Evolutionary conservation across 352 stramenopile species (phyloP).

Genomic region (Saprolegnia parasitica): DNA sequence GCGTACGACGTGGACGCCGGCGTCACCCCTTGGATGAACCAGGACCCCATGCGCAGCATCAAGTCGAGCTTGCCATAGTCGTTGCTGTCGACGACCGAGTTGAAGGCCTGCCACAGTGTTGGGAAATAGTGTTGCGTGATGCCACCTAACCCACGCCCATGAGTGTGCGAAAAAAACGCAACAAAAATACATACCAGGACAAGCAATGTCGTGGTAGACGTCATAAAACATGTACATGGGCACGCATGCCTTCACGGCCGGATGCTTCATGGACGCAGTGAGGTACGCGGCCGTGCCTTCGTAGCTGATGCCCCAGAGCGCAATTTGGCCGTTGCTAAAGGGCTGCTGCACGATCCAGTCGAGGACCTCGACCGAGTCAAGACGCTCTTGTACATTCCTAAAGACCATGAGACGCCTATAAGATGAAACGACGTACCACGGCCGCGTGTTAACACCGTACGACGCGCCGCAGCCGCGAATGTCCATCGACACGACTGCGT

Average conservation of each 20-base stretch:
- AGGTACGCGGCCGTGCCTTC: constrained; percentile 35
- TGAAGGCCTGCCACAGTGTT: constrained; percentile 9
- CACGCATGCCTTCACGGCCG: constrained; percentile 17
- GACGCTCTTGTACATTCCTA: neutral
- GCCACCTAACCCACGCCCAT: neutral
- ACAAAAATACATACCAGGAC: neutral
- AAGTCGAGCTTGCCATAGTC: neutral
- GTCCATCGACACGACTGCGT: constrained; percentile 35
- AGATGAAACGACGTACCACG: constrained; percentile 11
- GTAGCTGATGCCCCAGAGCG: constrained; percentile 35
- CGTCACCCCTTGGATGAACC: constrained; percentile 21
- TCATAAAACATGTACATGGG: constrained; percentile 29
- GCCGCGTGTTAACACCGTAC: constrained; percentile 29
- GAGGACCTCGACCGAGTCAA: constrained; percentile 34
- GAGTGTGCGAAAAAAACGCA: neutral
- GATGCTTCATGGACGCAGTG: constrained; percentile 13
- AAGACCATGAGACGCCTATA: neutral
- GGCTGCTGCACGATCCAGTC: constrained; percentile 34
- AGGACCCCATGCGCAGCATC: neutral
- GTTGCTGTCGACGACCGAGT: neutral
- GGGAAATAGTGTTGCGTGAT: constrained; percentile 22
- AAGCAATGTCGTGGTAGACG: constrained; percentile 23
- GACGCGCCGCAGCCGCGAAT: constrained; percentile 34
- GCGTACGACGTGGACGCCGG: neutral
- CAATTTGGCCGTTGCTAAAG: constrained; percentile 34